phyloP scores from a whole-genome alignment of 306 rosid species.

The Comarum palustre region DNA sequence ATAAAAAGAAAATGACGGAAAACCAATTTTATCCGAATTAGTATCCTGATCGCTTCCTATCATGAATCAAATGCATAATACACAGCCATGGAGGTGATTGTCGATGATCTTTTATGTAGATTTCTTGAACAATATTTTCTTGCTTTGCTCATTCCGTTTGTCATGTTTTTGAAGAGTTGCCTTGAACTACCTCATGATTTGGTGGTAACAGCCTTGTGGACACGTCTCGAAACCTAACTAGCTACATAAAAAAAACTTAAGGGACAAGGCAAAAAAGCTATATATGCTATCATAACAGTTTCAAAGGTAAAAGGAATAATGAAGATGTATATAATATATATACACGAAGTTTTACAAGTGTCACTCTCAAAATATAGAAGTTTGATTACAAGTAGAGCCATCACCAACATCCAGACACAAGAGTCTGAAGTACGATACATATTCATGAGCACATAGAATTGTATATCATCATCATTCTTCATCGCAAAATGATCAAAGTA shows the following conservation, averaged over 20 bases:
- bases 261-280: constrained; percentile 3
- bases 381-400: neutral
- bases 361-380: neutral
- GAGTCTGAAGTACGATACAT: neutral
- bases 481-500: neutral
- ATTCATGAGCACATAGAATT: neutral
- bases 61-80: too few species aligned
- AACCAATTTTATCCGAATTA: neutral
- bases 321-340: too few species aligned
- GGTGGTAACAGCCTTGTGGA: neutral
- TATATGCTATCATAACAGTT: neutral
- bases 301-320: neutral
- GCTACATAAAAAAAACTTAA: neutral
- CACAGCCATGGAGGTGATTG: too few species aligned
- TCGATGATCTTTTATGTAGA: too few species aligned
- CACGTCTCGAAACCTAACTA: neutral
- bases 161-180: neutral
- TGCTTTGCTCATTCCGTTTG: neutral
- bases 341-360: neutral
- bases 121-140: neutral
- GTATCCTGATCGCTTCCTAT: too few species aligned
- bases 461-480: neutral
- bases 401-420: neutral
- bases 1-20: too few species aligned
- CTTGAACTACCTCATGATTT: neutral